Evolutionary conservation across 2,329 filamentous ascomycete genomes (phyloP).

Genomic region (Nigrospora osmanthi): DNA sequence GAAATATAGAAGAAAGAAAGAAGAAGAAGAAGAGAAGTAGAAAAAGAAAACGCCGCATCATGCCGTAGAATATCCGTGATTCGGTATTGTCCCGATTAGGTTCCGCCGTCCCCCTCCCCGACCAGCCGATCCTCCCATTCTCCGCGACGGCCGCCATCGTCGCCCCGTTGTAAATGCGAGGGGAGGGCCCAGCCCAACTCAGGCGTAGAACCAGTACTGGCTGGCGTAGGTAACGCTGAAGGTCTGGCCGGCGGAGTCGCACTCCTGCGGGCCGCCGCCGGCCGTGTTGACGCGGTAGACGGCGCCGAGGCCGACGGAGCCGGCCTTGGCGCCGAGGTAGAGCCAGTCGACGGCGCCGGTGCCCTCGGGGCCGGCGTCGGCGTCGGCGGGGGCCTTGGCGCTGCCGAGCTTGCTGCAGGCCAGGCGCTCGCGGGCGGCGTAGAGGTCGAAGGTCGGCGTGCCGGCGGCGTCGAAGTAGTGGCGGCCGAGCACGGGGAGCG

Average conservation of each 20-base stretch:
- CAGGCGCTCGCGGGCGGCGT: conserved; percentile 30
- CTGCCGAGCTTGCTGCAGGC: conserved; percentile 39
- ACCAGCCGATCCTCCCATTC: no score
- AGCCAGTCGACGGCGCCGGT: conserved; percentile 51
- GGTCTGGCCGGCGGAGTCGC: conserved; percentile 26
- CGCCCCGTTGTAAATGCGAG: no score
- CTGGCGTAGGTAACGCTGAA: conserved; percentile 48
- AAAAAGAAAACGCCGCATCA: no score
- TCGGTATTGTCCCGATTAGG: no score
- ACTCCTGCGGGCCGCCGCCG: conserved; percentile 38
- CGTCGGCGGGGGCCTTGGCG: conserved; percentile 41
- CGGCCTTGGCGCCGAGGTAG: conserved; percentile 31
- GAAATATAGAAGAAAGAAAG: no score
- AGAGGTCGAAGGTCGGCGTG: conserved; percentile 53
- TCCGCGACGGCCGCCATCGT: no score
- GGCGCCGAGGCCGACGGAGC: conserved; percentile 22
- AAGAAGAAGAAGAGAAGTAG: no score
- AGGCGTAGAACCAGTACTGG: conserved; percentile 51
- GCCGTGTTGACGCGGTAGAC: conserved; percentile 50
- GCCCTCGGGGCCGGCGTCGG: conserved; percentile 35
- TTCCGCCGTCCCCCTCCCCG: no score
- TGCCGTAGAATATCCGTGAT: no score
- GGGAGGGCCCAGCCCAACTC: conserved; percentile 3
- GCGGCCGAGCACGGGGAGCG: conserved; percentile 45
- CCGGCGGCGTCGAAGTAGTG: conserved; percentile 56